Conservation (phyloP, 2,329 filamentous ascomycete species). For the Trichoderma endophyticum region DNA sequence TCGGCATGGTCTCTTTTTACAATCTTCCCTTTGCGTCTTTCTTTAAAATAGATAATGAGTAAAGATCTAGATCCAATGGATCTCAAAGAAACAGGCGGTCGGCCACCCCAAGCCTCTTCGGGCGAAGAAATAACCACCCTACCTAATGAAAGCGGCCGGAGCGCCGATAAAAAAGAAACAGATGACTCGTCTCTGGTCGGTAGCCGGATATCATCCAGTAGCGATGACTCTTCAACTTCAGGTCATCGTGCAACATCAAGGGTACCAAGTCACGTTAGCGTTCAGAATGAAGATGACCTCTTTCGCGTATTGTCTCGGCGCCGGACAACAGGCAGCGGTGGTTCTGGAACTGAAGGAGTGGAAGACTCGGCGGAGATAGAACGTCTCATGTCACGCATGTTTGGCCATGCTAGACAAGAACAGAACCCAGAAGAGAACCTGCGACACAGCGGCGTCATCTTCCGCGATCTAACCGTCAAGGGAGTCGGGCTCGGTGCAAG, state of each 20-base stretch:
- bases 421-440: conserved; percentile 69
- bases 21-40: background rate
- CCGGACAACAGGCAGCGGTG: conserved; percentile 38
- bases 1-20: background rate
- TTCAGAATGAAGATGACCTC: conserved; percentile 49
- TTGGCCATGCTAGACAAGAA: conserved; percentile 61
- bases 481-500: conserved; percentile 65
- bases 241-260: conserved; percentile 29
- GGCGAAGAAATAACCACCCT: background rate
- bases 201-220: background rate
- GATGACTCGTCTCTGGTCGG: background rate
- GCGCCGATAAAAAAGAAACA: background rate
- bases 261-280: conserved; percentile 21
- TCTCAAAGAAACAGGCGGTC: background rate
- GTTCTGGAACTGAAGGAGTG: conserved; percentile 37
- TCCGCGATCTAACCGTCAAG: conserved; percentile 67
- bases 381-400: conserved; percentile 66
- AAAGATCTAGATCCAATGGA: background rate
- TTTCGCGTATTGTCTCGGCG: conserved; percentile 48
- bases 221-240: background rate
- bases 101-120: background rate
- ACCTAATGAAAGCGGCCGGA: background rate
- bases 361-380: conserved; percentile 51
- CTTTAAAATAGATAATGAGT: background rate
- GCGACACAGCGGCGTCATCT: conserved; percentile 66